Percentiles rank a stretch among this genome's conserved stretches.
These are phyloP conservation scores for Trichocomaceae sp. DNA, from an alignment of 2,329 filamentous ascomycete species.

Conservation along the genomic window DNA sequence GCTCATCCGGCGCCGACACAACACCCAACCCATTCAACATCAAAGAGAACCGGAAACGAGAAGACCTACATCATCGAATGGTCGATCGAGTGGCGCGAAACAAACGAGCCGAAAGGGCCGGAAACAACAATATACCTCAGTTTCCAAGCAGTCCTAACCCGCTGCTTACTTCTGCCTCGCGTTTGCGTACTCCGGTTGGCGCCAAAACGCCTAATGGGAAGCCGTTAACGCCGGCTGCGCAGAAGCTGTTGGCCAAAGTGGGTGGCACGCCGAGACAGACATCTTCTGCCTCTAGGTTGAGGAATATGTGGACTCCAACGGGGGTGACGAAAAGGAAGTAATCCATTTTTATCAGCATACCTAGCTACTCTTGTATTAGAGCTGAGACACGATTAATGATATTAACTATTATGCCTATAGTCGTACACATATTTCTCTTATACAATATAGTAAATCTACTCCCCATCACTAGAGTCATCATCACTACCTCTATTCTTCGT, in stretches of 20 bases:
- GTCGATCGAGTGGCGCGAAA: constrained; percentile 72
- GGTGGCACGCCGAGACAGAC: constrained; percentile 25
- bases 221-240: constrained; percentile 40
- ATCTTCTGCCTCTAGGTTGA: constrained; percentile 18
- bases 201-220: constrained; percentile 20
- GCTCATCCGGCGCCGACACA: constrained; percentile 27
- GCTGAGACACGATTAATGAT: neutral
- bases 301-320: constrained; percentile 36
- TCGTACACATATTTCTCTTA: neutral
- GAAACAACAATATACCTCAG: constrained; percentile 33
- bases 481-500: neutral
- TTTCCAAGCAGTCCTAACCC: constrained; percentile 34
- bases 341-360: neutral
- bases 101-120: constrained; percentile 57
- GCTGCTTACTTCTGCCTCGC: constrained; percentile 27
- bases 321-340: constrained; percentile 10
- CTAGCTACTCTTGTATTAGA: neutral
- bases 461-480: constrained; percentile 3
- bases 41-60: constrained; percentile 65
- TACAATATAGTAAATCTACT: neutral
- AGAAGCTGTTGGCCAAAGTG: constrained; percentile 35
- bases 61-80: constrained; percentile 77
- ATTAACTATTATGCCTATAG: neutral
- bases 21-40: constrained; percentile 75
- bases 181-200: constrained; percentile 9